Percentiles rank a stretch among this genome's conserved stretches.
These are phyloP conservation scores for Arthrobotrys pseudoclavata DNA, from an alignment of 2,329 filamentous ascomycete genomes.

Conservation along the genomic window DNA sequence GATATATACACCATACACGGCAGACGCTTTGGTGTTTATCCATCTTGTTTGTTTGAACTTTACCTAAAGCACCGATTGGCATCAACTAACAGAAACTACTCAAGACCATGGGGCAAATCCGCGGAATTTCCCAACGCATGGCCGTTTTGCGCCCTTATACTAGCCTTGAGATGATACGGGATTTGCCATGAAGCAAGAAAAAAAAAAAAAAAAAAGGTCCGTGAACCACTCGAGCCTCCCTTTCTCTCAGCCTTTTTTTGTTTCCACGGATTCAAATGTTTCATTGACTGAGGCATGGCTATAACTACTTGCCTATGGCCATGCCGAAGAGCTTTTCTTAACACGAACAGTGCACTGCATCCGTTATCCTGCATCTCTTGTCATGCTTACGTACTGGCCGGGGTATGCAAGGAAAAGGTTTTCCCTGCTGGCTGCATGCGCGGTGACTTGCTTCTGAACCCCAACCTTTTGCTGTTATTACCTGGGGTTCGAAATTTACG, in stretches of 20 bases:
- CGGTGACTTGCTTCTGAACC: conserved; percentile 59
- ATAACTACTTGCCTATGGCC: not conserved
- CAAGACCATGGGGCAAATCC: conserved; percentile 23
- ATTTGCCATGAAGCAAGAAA: conserved; percentile 22
- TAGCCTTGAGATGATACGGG: conserved; percentile 18
- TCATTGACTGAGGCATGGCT: conserved; percentile 23
- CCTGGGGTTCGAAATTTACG: conserved; percentile 36
- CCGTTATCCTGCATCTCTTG: conserved; percentile 49
- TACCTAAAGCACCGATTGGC: conserved; percentile 43
- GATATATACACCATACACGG: conserved; percentile 38
- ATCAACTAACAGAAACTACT: conserved; percentile 28
- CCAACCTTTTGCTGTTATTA: conserved; percentile 41
- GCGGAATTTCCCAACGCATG: conserved; percentile 44
- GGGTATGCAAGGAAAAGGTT: conserved; percentile 46
- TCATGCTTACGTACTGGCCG: conserved; percentile 50
- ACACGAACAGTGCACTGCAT: not conserved
- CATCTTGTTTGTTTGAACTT: conserved; percentile 19
- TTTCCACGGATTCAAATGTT: conserved; percentile 27
- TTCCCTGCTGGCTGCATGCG: conserved; percentile 59
- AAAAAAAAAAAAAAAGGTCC: no score
- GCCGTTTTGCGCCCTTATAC: conserved; percentile 24
- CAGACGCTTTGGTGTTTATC: conserved; percentile 36
- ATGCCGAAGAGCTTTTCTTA: conserved; percentile 4
- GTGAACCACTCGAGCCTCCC: conserved; percentile 43
- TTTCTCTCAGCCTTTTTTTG: conserved; percentile 6